Evolutionary conservation across 2,329 filamentous ascomycete species (phyloP), one percentile per base, ranked within the genome.

Genomic region (Diaporthe destruens): DNA sequence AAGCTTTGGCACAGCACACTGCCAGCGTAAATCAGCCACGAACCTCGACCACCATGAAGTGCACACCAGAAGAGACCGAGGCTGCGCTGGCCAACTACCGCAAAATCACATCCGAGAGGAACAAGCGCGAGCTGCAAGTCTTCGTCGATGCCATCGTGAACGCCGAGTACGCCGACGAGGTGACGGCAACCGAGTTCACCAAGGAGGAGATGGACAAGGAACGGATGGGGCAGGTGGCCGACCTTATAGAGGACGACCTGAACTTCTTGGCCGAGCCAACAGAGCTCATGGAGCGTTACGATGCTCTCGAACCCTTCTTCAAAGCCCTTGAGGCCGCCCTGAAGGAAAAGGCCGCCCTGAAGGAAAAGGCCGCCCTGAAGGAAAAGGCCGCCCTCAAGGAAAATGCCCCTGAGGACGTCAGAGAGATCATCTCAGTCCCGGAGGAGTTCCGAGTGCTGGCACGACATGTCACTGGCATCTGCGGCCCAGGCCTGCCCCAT

Each of bases 361-460:
- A 14, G 54, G 54, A 39, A 39, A 57, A 23, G 39, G 20, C 54
- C 20, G 54, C 54, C 32, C 20, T 57, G 11, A 14, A 14, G 54
- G 54, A 39, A 39, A 57, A 23, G 39, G 20, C 54, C 20, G 54
- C 54, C 32, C 20, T 57, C 5, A 14, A 14, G 54, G 54, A 39
- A 39, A 57, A 8, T 20, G 54, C 32, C 20, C 54, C 32, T 8
- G 32, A 23, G 12, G 54, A 39, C 6, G 20, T 57, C 12, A 57
- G 36, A 20, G 54, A 57, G 0, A 57, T 34, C 54, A 39, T 57
- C 20, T 36, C 54, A 2, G 54, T 39, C 54, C 54, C 54, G 6
- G 32, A 57, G 54, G 54, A 57, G 14, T 57, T 57, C 32, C 54
- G 32, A 39, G 54, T 57, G 4, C n/a, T 57, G 54, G 54, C 20